Conservation (phyloP, 306 rosid species). For the Lathyrus sativus region DNA sequence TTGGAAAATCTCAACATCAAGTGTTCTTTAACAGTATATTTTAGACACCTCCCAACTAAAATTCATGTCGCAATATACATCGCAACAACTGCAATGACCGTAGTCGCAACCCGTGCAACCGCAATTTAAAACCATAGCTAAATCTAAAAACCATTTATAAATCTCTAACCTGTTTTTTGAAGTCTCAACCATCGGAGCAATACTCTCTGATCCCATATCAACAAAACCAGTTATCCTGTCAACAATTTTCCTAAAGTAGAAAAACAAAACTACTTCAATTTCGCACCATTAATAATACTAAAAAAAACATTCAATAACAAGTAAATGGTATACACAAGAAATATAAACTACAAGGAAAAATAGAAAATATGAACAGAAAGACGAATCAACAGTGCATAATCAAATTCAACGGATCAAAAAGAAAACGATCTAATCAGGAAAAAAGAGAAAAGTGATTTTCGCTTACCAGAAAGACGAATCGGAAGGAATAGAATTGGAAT, state of each 20-base stretch:
- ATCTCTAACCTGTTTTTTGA: constrained; percentile 47
- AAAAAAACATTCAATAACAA: background rate
- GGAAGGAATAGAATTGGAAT: constrained; percentile 24
- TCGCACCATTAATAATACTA: background rate
- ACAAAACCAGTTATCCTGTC: constrained; percentile 29
- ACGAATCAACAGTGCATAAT: constrained; percentile 10
- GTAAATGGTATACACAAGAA: background rate
- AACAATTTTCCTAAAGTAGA: constrained; percentile 35
- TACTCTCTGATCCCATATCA: constrained; percentile 60
- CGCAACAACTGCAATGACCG: too few relatives aligned
- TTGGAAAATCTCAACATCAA: too few relatives aligned
- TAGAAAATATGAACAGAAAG: constrained; percentile 7
- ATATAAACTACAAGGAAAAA: background rate
- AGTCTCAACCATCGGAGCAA: constrained; percentile 47
- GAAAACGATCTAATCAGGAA: constrained; percentile 11
- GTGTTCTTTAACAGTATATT: too few relatives aligned
- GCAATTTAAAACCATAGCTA: background rate
- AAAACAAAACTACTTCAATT: constrained; percentile 28
- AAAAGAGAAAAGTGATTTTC: background rate
- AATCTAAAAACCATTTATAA: constrained; percentile 2
- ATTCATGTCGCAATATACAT: too few relatives aligned
- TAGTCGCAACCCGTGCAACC: too few relatives aligned
- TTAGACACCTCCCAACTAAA: too few relatives aligned
- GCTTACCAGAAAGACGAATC: constrained; percentile 32
- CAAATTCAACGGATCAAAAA: constrained; percentile 29